Evolutionary conservation across 495 filamentous ascomycete species (phyloP).

Genomic region (Neurospora tetraspora): DNA sequence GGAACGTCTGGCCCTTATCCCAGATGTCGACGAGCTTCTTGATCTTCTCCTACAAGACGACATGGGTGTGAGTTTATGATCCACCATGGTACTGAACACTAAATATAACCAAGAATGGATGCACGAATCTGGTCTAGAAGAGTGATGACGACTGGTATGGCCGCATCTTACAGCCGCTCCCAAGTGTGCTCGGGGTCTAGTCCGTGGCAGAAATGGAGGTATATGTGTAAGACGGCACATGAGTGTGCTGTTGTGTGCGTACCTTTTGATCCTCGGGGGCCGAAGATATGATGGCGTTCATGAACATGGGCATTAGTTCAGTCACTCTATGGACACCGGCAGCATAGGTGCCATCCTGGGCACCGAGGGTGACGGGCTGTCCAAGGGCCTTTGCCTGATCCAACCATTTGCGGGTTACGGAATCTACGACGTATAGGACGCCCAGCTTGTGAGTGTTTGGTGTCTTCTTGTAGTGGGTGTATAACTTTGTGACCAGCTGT

Average conservation of each 20-base stretch:
- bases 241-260: constrained; percentile 41
- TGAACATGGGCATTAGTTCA: constrained; percentile 81
- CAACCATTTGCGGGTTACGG: constrained; percentile 97
- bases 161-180: neutral
- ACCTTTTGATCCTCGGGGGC: constrained; percentile 97
- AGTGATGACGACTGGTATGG: neutral
- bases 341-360: constrained; percentile 83
- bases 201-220: neutral
- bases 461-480: constrained; percentile 93
- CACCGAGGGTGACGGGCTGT: constrained; percentile 64
- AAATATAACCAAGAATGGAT: neutral
- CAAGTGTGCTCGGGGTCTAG: neutral
- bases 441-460: constrained; percentile 94
- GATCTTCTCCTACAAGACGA: constrained; percentile 76
- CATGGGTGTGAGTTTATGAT: constrained; percentile 31
- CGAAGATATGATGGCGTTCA: constrained; percentile 87
- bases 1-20: constrained; percentile 92
- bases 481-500: constrained; percentile 89
- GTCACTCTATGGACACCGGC: constrained; percentile 95
- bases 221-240: constrained; percentile 2
- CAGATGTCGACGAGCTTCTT: constrained; percentile 94
- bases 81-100: constrained; percentile 5
- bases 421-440: constrained; percentile 99
- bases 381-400: constrained; percentile 82
- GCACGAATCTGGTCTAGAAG: neutral